Conservation (phyloP, 495 filamentous ascomycete species). For the Acidomyces sp. region DNA sequence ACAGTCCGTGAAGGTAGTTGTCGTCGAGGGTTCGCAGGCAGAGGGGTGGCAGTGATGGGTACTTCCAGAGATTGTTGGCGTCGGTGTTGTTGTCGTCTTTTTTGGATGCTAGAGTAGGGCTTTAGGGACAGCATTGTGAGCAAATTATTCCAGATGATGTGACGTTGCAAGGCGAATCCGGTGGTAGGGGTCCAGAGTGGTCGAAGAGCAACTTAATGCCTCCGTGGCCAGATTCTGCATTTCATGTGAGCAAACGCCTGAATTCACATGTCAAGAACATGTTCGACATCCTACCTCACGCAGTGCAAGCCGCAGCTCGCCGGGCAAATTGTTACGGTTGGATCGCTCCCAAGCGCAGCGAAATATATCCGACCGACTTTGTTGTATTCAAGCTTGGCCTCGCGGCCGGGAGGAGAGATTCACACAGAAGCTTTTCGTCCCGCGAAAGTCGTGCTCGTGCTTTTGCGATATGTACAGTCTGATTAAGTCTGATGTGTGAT, state of each 20-base stretch:
- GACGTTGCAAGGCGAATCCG: conserved; percentile 18
- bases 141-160: conserved; percentile 10
- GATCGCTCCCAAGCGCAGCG: background rate
- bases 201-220: conserved; percentile 14
- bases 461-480: conserved; percentile 9
- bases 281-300: conserved; percentile 44
- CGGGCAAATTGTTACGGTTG: conserved; percentile 33
- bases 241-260: background rate
- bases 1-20: conserved; percentile 37
- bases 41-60: conserved; percentile 17
- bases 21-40: conserved; percentile 48
- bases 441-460: background rate
- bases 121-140: conserved; percentile 65
- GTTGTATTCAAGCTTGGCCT: conserved; percentile 1
- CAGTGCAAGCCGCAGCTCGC: conserved; percentile 62
- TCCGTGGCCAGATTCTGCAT: conserved; percentile 11
- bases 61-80: conserved; percentile 67
- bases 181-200: conserved; percentile 9
- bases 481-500: too few relatives aligned
- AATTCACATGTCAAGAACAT: background rate
- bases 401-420: background rate
- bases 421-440: conserved; percentile 4
- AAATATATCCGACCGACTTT: too few relatives aligned
- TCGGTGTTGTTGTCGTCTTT: conserved; percentile 62
- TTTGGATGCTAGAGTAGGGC: conserved; percentile 49